phyloP scores from a whole-genome alignment of 2,329 filamentous ascomycete genomes.

The Grosmannia serpens region DNA sequence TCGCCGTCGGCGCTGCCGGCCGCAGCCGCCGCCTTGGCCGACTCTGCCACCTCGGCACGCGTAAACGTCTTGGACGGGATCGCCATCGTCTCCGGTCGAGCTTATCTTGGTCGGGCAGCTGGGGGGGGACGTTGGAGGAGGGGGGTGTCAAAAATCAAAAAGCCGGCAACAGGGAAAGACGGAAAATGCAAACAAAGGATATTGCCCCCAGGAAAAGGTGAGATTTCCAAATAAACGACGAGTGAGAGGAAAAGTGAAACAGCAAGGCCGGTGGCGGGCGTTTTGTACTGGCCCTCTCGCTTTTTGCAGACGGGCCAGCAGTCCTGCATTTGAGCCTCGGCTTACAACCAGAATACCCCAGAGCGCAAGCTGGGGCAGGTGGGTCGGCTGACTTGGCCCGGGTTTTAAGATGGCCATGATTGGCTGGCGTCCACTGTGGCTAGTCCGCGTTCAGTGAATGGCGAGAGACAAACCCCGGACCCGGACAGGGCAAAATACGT shows the following conservation, averaged over 20 bases:
- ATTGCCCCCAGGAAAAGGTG: neutral
- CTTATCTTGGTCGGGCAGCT: neutral
- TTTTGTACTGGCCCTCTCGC: neutral
- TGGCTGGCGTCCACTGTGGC: neutral
- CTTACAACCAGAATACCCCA: neutral
- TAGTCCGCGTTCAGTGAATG: neutral
- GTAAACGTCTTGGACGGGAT: constrained; percentile 38
- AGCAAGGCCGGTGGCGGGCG: neutral
- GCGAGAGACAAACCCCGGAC: neutral
- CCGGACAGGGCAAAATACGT: neutral
- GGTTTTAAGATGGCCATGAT: neutral
- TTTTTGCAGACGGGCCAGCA: neutral
- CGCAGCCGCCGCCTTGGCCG: constrained; percentile 24
- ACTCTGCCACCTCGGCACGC: constrained; percentile 50
- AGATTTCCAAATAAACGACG: neutral
- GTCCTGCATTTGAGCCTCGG: neutral
- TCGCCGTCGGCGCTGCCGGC: constrained; percentile 54
- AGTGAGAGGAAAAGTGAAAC: neutral
- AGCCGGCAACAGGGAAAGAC: neutral
- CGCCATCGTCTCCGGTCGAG: constrained; percentile 17
- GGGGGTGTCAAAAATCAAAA: neutral
- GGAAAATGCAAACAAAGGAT: neutral
- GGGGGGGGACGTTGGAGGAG: neutral
- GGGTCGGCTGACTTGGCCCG: neutral
- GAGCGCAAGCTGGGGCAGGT: neutral